Evolutionary conservation across 1,284 basidiomycete species (phyloP).

Genomic region (Bjerkandera adusta): DNA sequence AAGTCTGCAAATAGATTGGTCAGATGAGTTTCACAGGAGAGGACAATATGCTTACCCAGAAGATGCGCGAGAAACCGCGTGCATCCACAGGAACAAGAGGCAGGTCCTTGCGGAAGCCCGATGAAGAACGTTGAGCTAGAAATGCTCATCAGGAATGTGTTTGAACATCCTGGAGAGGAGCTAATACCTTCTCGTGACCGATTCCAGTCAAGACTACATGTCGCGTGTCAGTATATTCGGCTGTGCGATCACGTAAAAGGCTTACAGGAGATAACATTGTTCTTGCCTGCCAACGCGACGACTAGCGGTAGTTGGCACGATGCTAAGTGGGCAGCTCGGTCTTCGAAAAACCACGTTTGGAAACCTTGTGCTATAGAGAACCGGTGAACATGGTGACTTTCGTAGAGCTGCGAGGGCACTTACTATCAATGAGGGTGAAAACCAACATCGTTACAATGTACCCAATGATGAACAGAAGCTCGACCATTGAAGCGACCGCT

Average conservation of each 20-base stretch:
- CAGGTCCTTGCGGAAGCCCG: constrained; percentile 34
- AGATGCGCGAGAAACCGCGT: constrained; percentile 27
- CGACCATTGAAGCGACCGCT: constrained; percentile 35
- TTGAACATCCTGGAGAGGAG: background rate
- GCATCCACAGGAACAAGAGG: constrained; percentile 35
- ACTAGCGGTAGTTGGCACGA: constrained; percentile 43
- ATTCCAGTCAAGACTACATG: constrained; percentile 40
- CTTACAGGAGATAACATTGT: constrained; percentile 45
- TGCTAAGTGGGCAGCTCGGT: constrained; percentile 39
- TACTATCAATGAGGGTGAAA: constrained; percentile 43
- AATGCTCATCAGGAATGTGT: background rate
- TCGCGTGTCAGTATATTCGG: constrained; percentile 3
- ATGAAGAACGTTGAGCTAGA: constrained; percentile 34
- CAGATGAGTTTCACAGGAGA: background rate
- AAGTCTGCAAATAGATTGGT: constrained; percentile 21
- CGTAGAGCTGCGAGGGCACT: constrained; percentile 18
- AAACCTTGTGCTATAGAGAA: constrained; percentile 24
- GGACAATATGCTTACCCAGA: constrained; percentile 21
- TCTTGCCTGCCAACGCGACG: constrained; percentile 44
- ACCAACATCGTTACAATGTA: constrained; percentile 42
- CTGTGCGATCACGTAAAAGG: constrained; percentile 1
- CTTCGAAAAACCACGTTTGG: constrained; percentile 31
- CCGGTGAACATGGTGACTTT: background rate
- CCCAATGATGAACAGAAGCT: constrained; percentile 39
- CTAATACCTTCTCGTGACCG: constrained; percentile 40